Percentiles rank a stretch among this genome's conserved stretches.
phyloP scores from a whole-genome alignment of 2,329 filamentous ascomycete species.

The Penicillium sp. region DNA sequence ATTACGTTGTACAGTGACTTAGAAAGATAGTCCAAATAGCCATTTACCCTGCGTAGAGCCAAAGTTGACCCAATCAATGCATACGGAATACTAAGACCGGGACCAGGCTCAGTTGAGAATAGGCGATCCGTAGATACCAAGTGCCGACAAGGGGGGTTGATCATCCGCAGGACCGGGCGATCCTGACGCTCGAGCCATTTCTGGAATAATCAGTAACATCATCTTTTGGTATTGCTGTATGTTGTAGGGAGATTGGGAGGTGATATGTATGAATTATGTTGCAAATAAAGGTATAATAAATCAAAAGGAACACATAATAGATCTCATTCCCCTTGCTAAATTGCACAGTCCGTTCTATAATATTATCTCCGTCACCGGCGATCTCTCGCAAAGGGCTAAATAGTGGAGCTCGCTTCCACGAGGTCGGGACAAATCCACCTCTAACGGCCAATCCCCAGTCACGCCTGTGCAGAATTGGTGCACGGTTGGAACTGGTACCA shows the following conservation, averaged over 20 bases:
- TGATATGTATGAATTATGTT: not conserved
- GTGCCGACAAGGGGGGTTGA: slow-evolving; percentile 11
- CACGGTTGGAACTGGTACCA: slow-evolving; percentile 11
- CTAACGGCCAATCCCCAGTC: slow-evolving; percentile 22
- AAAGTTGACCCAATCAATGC: slow-evolving; percentile 6
- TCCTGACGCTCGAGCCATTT: slow-evolving; percentile 10
- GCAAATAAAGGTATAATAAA: not conserved
- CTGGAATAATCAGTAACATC: not conserved
- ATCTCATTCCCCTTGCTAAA: not conserved
- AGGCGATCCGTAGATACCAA: slow-evolving; percentile 8
- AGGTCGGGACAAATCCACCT: slow-evolving; percentile 18
- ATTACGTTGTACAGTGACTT: not conserved
- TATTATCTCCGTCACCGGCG: slow-evolving; percentile 10
- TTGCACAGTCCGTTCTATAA: not conserved
- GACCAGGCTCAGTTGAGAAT: slow-evolving; percentile 2
- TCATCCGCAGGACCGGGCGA: slow-evolving; percentile 10
- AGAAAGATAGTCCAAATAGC: not conserved
- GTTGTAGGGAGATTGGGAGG: not conserved
- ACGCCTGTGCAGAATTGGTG: slow-evolving; percentile 21
- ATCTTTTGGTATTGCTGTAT: no score
- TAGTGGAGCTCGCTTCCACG: slow-evolving; percentile 29
- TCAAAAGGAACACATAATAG: not conserved
- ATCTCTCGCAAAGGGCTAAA: slow-evolving; percentile 21
- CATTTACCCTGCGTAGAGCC: slow-evolving; percentile 7
- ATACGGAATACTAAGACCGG: slow-evolving; percentile 1